Conservation (phyloP, 371 early-diverging fungal genomes). For the Mucor ambiguus region DNA sequence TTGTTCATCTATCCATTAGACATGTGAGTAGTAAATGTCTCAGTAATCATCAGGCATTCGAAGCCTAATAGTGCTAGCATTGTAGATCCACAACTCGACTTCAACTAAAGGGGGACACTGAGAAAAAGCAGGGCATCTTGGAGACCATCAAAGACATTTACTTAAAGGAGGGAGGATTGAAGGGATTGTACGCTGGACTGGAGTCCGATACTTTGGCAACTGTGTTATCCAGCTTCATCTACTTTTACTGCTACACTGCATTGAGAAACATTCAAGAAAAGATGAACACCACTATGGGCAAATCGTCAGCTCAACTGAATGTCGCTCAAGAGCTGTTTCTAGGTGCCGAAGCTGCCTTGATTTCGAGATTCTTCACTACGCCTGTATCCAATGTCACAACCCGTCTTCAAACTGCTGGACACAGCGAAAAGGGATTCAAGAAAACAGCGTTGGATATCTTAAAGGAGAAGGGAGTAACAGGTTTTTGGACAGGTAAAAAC, state of each 20-base stretch:
- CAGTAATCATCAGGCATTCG: not conserved
- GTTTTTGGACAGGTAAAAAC: conserved; percentile 58
- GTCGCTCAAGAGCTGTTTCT: conserved; percentile 60
- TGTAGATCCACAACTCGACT: conserved; percentile 46
- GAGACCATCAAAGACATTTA: conserved; percentile 51
- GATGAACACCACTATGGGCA: conserved; percentile 43
- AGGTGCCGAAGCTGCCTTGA: conserved; percentile 63
- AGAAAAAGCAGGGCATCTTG: conserved; percentile 30
- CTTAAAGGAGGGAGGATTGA: conserved; percentile 53
- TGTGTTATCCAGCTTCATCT: conserved; percentile 61
- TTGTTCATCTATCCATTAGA: conserved; percentile 65
- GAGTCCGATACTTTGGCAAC: conserved; percentile 62
- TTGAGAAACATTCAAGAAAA: conserved; percentile 60
- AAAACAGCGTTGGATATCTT: conserved; percentile 40
- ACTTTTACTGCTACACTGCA: conserved; percentile 62
- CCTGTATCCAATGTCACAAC: conserved; percentile 64
- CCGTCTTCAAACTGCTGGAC: conserved; percentile 55
- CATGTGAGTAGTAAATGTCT: conserved; percentile 35
- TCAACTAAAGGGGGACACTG: conserved; percentile 33
- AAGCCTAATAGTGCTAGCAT: not conserved
- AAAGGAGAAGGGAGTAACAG: conserved; percentile 51
- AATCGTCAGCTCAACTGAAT: conserved; percentile 44
- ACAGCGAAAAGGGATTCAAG: conserved; percentile 21
- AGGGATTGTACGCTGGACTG: conserved; percentile 57
- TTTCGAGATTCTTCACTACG: conserved; percentile 61